Conservation (phyloP, 805 yeast species). For the Saccharomycopsis sp. region DNA sequence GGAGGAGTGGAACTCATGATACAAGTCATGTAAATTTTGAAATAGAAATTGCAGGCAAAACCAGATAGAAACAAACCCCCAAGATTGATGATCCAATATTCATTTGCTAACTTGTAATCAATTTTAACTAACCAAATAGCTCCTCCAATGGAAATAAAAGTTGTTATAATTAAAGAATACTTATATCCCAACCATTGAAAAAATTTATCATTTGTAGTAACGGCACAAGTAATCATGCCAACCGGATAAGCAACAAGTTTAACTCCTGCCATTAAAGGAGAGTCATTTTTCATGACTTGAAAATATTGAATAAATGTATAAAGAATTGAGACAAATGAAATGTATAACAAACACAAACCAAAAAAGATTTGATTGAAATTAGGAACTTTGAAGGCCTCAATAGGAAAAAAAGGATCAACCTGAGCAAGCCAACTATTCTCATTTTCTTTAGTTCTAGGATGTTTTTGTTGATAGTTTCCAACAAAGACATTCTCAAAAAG, state of each 20-base stretch:
- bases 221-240: conserved; percentile 24
- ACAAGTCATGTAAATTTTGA: conserved; percentile 26
- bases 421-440: conserved; percentile 15
- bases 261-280: conserved; percentile 28
- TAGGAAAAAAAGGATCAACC: conserved; percentile 24
- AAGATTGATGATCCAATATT: conserved; percentile 8
- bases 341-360: conserved; percentile 20
- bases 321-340: conserved; percentile 20
- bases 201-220: conserved; percentile 20
- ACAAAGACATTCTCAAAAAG: conserved; percentile 24
- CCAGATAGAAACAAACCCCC: conserved; percentile 20
- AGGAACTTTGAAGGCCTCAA: conserved; percentile 21
- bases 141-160: conserved; percentile 12
- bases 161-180: conserved; percentile 1
- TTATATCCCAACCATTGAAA: conserved; percentile 1
- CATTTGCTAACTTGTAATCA: conserved; percentile 4
- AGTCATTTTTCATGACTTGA: conserved; percentile 21
- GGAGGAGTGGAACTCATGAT: conserved; percentile 26
- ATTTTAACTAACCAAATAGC: conserved; percentile 9
- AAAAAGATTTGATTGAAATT: conserved; percentile 22
- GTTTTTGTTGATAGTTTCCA: conserved; percentile 15
- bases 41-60: conserved; percentile 24
- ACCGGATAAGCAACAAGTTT: conserved; percentile 27
- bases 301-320: conserved; percentile 23
- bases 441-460: background rate